Base-by-base conservation (phyloP, 1,284 basidiomycete species). In the Gomphus bonarii region DNA sequence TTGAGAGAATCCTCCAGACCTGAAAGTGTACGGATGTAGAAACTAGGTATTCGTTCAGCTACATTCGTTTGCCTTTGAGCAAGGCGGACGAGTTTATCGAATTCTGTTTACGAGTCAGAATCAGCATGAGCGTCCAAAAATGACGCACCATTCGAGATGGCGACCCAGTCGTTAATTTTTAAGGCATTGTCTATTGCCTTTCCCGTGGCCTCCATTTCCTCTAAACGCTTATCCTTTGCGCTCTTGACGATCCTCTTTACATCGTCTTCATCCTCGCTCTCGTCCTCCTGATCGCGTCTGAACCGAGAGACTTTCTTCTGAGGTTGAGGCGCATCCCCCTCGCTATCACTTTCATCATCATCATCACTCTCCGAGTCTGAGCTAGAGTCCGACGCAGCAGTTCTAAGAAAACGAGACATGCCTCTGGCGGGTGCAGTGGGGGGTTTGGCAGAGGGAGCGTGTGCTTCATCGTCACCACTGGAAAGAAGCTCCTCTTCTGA, bases 81-180 rank as follows among this genome's bases (percentile, higher is more conserved):
- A 74, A 98, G 87, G 54, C 95, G 90, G 55, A 82, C 73, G 57
- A 99, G 80, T 71, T 95, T 97, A 75, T 99, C 97, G 70, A 95
- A 97, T 74, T 99, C 97, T 95, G 71, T 51, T 58, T 60, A 55
- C 60, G 33, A 50, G 59, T 59, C 11, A 50, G 25, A 33, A 28
- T 47, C 12, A 33, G 44, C 25, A 53, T 20, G 42, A n/a, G 33
- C 31, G 56, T 10, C n/a, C 52, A 30, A 48, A 46, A 58, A 12
- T 30, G 55, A 68, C 75, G 55, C 63, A 93, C 93, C 93, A 64
- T 82, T 86, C 47, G 87, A 90, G 65, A 95, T 97, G 36, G 85
- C 85, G 22, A 88, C 86, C 97, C 97, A 99, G 73, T 99, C 94
- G 64, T 91, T 93, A 65, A 95, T 95, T 76, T 94, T 95, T 64